phyloP scores from a whole-genome alignment of 805 yeast species.

The Metschnikowia borealis region DNA sequence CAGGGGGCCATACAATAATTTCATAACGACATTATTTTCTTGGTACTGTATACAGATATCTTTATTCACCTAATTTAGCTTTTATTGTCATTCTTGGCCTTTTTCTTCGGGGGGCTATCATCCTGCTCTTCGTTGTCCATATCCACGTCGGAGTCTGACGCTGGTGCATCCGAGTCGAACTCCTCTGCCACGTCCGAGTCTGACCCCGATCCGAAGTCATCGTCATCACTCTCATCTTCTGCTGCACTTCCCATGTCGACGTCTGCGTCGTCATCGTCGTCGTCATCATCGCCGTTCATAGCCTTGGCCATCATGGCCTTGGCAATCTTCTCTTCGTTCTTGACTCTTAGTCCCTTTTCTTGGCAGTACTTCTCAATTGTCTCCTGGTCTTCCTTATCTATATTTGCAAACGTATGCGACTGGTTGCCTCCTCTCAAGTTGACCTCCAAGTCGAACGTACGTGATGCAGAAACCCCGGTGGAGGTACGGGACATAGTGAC shows the following conservation, averaged over 20 bases:
- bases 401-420: slow-evolving; percentile 81
- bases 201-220: slow-evolving; percentile 66
- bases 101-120: slow-evolving; percentile 33
- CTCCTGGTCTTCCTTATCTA: slow-evolving; percentile 85
- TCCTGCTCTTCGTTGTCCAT: slow-evolving; percentile 18
- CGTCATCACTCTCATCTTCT: slow-evolving; percentile 76
- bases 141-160: slow-evolving; percentile 25
- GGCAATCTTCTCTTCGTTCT: slow-evolving; percentile 86
- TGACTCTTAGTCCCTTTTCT: slow-evolving; percentile 73
- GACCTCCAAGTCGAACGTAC: slow-evolving; percentile 91
- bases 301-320: slow-evolving; percentile 77
- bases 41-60: not conserved
- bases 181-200: slow-evolving; percentile 82
- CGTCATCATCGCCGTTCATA: slow-evolving; percentile 55
- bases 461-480: slow-evolving; percentile 63
- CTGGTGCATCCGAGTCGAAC: slow-evolving; percentile 63
- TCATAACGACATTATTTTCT: not conserved
- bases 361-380: slow-evolving; percentile 70
- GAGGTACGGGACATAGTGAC: slow-evolving; percentile 89
- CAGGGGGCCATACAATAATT: not conserved
- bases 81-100: slow-evolving; percentile 18
- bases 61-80: not conserved
- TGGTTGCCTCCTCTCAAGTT: slow-evolving; percentile 57
- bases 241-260: slow-evolving; percentile 70
- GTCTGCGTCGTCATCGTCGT: slow-evolving; percentile 46